Evolutionary conservation across 441 rosid species (phyloP), one percentile per base, ranked within the genome.

Genomic region (Codiaeum variegatum): DNA sequence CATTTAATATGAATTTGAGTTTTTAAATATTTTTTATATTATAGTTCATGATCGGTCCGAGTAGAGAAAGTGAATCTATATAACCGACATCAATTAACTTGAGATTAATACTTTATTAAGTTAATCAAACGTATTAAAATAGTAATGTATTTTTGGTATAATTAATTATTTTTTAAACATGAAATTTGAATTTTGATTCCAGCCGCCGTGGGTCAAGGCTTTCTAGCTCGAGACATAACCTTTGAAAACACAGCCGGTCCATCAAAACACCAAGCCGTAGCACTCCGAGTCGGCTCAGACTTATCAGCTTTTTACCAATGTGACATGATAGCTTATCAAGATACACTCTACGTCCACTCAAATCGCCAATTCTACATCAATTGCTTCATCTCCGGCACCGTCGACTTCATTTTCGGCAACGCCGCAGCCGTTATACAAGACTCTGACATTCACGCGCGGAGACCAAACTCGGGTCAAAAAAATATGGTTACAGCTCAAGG

Each of bases 401-500:
- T 90, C 0, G 97, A 91, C 34, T 91, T 91, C 82, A 88, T 91
- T 62, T 91, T 91, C 10, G 97, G 97, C 34, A 90, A 92, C 24
- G 83, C 88, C 0, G 97, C 91, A 0, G 96, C 80, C 0, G 88
- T 90, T 6, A n/a, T 92, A 24, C 96, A 88, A 28, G 78, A 90
- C 68, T 92, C 92, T 49, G 96, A 90, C 74, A 90, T 92, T 76
- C 93, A 86, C 60, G 97, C 97, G 4, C 87, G 97, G 0, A 74
- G 62, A 21, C 96, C 97, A 73, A 81, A 83, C n/a, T 62, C 91
- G 0, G 91, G 90, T 23, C 92, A 88, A 75, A 85, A 83, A 64
- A 91, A 87, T 79, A 91, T 87, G 94, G 82, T 91, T 62, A 91
- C 97, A 0, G 97, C 97, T 15, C 97, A 93, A 63, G 95, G 96